Base-by-base conservation (phyloP, 164 flowering plant genomes). In the Stephania japonica region DNA sequence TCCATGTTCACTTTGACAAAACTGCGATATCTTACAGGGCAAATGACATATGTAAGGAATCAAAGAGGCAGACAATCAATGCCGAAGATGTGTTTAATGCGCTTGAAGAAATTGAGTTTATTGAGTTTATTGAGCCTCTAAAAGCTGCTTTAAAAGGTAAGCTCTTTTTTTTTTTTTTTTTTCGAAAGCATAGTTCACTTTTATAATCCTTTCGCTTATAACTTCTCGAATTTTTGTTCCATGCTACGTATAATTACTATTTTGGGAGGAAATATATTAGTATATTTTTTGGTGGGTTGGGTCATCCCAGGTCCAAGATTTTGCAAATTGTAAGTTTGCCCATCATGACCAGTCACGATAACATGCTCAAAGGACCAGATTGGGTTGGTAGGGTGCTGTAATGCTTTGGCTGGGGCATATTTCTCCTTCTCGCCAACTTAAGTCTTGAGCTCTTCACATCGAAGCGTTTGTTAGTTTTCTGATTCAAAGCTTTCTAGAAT, bases 41-140 rank as follows among this genome's bases (percentile, higher is more conserved):
- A 12, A 89, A 93, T 80, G 99, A 95, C 66, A 80, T 93, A 65
- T 95, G 98, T 71, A 89, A 83, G 84, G 98, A 93, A 74, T 86
- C 97, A 13, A 91, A 84, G 80, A 85, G 99, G 76, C 97, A 90
- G 77, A 95, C 87, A 0, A 86, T 95, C 53, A 95, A 83, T 78
- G 97, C 97, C 7, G 92, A 93, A 23, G 99, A 93, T 83, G 93
- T 95, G 66, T 79, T 95, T 18, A 91, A 89, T 74, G 98, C 99
- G 5, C 80, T 95, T 19, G 97, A 93, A 73, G 99, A 95, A 75
- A 88, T 91, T 63, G 97, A 93, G 72, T 95, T 95, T 74, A 82
- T 87, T 6, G 98, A 95, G 81, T 87, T 93, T 70, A 69, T 88
- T 43, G 85, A 61, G 42, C 94, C 98, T 73, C 91, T 95, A 27